Evolutionary conservation across 2,329 filamentous ascomycete genomes (phyloP).

Genomic region (Cladobotryum mycophilum): DNA sequence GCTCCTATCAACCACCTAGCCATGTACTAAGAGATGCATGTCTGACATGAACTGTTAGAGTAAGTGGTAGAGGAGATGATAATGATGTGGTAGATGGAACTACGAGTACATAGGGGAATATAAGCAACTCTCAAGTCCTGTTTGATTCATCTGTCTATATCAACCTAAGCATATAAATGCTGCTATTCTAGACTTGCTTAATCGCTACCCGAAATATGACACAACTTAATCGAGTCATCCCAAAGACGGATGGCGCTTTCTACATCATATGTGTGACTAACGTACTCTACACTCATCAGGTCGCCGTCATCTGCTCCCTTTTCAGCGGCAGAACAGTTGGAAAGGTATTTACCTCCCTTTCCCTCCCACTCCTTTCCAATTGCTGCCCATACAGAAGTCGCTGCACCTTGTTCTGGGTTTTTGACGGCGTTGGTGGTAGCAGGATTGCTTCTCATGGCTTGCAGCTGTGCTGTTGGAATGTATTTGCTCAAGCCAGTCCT

Average conservation of each 20-base stretch:
- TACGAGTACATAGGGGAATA: no score
- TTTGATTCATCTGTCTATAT: no score
- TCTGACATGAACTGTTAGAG: no score
- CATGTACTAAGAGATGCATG: no score
- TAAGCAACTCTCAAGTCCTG: no score
- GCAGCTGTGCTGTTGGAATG: neutral
- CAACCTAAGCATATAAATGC: no score
- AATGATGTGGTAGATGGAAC: no score
- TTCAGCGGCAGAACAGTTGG: constrained; percentile 31
- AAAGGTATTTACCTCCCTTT: constrained; percentile 41
- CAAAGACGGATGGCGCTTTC: constrained; percentile 35
- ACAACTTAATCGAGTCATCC: constrained; percentile 19
- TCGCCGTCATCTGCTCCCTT: constrained; percentile 4
- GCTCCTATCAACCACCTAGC: no score
- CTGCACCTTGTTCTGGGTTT: constrained; percentile 36
- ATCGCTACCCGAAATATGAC: no score
- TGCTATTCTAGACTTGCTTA: no score
- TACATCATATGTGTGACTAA: constrained; percentile 28
- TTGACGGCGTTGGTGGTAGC: neutral
- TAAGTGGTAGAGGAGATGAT: no score
- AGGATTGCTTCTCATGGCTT: neutral
- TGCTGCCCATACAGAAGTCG: constrained; percentile 41
- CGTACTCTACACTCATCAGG: constrained; percentile 12
- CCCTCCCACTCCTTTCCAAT: constrained; percentile 35
- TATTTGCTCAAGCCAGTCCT: neutral